Conservation (phyloP, 2,329 filamentous ascomycete genomes). For the Amauroascus niger region DNA sequence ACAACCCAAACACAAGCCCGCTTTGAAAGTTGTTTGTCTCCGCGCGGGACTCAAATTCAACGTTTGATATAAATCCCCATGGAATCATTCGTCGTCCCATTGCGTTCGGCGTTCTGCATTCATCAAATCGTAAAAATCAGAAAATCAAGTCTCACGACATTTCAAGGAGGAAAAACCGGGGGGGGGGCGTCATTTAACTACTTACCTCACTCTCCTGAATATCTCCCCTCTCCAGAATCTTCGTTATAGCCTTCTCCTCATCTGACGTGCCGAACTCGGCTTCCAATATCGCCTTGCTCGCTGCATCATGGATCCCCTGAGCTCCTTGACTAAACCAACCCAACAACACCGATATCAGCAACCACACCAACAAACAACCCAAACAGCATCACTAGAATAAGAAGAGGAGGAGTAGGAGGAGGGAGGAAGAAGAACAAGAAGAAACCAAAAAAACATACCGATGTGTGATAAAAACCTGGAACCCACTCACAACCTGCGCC, state of each 20-base stretch:
- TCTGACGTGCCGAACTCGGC: conserved; percentile 76
- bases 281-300: conserved; percentile 64
- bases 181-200: conserved; percentile 15
- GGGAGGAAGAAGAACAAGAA: background rate
- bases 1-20: too few relatives aligned
- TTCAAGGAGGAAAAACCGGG: too few relatives aligned
- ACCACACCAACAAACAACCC: too few relatives aligned
- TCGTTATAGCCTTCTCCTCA: conserved; percentile 69
- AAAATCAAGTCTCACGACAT: too few relatives aligned
- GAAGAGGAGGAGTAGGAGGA: background rate
- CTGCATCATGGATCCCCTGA: conserved; percentile 67
- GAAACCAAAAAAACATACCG: conserved; percentile 51
- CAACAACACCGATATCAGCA: too few relatives aligned
- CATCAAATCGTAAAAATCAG: too few relatives aligned
- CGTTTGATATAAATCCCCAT: conserved; percentile 19
- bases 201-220: conserved; percentile 53
- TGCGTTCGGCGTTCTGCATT: conserved; percentile 27
- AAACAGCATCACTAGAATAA: background rate
- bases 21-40: too few relatives aligned
- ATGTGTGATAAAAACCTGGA: conserved; percentile 83
- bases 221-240: conserved; percentile 68
- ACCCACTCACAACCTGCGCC: conserved; percentile 73
- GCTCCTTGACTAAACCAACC: conserved; percentile 68
- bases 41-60: too few relatives aligned
- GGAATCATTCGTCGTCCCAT: conserved; percentile 25